Evolutionary conservation across 2,329 filamentous ascomycete species (phyloP).

Genomic region (Boeremia exigua): DNA sequence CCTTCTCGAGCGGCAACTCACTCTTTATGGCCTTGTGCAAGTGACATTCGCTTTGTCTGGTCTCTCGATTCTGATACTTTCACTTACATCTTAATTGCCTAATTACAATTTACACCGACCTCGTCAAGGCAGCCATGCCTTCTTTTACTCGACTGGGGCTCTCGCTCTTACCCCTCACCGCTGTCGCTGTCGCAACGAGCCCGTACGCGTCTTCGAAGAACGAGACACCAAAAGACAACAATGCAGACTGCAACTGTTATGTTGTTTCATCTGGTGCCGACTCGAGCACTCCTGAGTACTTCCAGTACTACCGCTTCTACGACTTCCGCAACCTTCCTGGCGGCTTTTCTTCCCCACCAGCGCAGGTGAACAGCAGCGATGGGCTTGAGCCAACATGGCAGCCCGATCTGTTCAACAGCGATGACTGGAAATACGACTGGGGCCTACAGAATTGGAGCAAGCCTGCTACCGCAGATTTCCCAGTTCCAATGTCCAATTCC

Average conservation of each 20-base stretch:
- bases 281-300: conserved; percentile 50
- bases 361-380: conserved; percentile 31
- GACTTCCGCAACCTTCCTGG: conserved; percentile 55
- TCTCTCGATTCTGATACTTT: conserved; percentile 3
- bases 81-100: conserved; percentile 9
- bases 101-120: background rate
- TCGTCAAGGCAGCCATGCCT: conserved; percentile 18
- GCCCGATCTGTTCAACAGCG: conserved; percentile 48
- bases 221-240: conserved; percentile 43
- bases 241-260: conserved; percentile 55
- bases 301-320: conserved; percentile 59
- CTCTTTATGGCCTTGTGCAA: conserved; percentile 13
- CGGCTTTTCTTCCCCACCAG: conserved; percentile 34
- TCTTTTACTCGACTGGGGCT: conserved; percentile 27
- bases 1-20: background rate
- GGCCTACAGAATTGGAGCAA: conserved; percentile 56
- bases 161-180: conserved; percentile 34
- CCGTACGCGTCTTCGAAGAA: conserved; percentile 39
- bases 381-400: conserved; percentile 36
- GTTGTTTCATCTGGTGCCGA: conserved; percentile 52
- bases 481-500: conserved; percentile 55
- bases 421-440: conserved; percentile 47
- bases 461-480: conserved; percentile 43
- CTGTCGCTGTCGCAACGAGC: conserved; percentile 30
- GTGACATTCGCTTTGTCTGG: conserved; percentile 19